Evolutionary conservation across 164 flowering plant species (phyloP).

Genomic region (Chimonanthus praecox): DNA sequence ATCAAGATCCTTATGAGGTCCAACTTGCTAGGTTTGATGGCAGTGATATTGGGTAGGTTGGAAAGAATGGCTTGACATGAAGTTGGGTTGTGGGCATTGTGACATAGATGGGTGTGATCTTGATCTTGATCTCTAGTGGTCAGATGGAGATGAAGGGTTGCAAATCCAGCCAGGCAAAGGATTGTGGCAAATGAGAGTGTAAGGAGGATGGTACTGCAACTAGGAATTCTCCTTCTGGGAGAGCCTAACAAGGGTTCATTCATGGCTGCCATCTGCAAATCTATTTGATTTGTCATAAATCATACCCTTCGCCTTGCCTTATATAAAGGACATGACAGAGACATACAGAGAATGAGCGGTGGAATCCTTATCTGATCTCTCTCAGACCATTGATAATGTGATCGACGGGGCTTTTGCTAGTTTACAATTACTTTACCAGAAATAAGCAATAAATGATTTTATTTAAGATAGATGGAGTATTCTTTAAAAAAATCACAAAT

Average conservation of each 20-base stretch:
- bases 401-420: too few relatives aligned
- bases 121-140: too few relatives aligned
- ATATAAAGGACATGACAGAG: too few relatives aligned
- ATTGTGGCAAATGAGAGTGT: not conserved
- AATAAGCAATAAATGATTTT: too few relatives aligned
- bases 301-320: too few relatives aligned
- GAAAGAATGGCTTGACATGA: constrained; percentile 4
- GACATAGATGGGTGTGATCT: not conserved
- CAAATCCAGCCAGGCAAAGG: not conserved
- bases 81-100: not conserved
- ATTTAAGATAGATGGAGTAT: too few relatives aligned
- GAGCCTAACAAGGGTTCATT: not conserved
- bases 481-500: too few relatives aligned
- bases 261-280: not conserved
- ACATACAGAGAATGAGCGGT: too few relatives aligned
- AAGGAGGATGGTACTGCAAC: not conserved
- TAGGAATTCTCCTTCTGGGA: not conserved
- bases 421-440: too few relatives aligned
- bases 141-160: not conserved
- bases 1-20: not conserved
- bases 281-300: too few relatives aligned
- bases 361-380: too few relatives aligned
- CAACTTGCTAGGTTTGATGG: not conserved
- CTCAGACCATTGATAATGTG: too few relatives aligned
- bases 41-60: not conserved